Evolutionary conservation across 2,329 filamentous ascomycete genomes (phyloP), one percentile per base, ranked within the genome.

Genomic region (Colletotrichum godetiae): DNA sequence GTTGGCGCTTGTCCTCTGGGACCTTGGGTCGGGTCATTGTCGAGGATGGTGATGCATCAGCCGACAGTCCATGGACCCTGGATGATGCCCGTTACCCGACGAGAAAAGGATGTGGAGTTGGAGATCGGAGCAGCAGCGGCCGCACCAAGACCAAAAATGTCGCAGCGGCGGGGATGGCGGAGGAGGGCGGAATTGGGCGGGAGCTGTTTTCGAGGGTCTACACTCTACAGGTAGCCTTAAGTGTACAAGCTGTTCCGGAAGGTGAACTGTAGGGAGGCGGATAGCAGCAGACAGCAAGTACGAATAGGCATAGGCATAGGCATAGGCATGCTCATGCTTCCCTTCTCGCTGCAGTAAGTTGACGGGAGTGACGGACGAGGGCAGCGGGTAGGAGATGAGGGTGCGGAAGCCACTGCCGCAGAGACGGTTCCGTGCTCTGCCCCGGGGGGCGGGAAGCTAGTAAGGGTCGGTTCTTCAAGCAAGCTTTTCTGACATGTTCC

Each of bases 1-100:
- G 88, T 81, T 90, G 88, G 75, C 91, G 87, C 80, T 91, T 89
- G 75, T 92, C 89, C 76, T 87, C 85, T 37, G 87, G 84, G 73
- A 91, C 88, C 79, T 86, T 89, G 63, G 85, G 85, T 77, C 88
- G 85, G 76, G 87, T 87, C 89, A 89, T 85, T 64, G 59, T 73
- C 46, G 72, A 55, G 81, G 76, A 73, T 75, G 76, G 76, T 57
- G 60, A 72, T 68, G 68, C 73, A 77, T 49, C 68, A 69, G 65
- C 67, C 61, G 65, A 65, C 33, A 24, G 60, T 73, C 60, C 72
- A 74, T 72, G 29, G 67, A 67, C 57, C 37, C 59, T 53, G 29
- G 67, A 46, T 35, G 57, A 68, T 57, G 42, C 56, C 57, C 69
- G 73, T 69, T 75, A 77, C 75, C 76, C 75, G 73, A 76, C 42